These are phyloP conservation scores for Mortierella sp. DNA, from an alignment of 371 early-diverging fungal species.

Conservation along the genomic window DNA sequence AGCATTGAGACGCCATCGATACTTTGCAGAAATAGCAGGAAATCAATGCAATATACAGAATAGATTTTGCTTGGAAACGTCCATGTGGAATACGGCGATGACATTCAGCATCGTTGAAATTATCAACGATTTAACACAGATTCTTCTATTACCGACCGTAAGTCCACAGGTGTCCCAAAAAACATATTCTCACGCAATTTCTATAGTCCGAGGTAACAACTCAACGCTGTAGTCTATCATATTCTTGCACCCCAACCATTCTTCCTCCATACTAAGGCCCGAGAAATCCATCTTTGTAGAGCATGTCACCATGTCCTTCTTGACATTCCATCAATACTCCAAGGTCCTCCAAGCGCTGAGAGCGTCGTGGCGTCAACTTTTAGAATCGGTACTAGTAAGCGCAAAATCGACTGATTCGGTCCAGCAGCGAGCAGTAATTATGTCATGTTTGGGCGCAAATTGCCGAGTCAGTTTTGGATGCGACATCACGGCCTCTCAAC, in stretches of 20 bases:
- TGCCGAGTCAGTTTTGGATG: background rate
- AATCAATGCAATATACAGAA: background rate
- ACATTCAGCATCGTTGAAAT: slow-evolving; percentile 3
- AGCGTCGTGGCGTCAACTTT: slow-evolving; percentile 9
- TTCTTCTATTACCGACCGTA: background rate
- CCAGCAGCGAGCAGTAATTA: background rate
- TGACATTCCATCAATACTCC: slow-evolving; percentile 15
- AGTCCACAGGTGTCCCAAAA: background rate
- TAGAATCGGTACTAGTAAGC: background rate
- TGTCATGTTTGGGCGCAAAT: background rate
- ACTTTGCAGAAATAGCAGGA: slow-evolving; percentile 17
- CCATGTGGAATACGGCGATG: slow-evolving; percentile 18
- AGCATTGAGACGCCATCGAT: slow-evolving; percentile 4
- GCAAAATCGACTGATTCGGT: background rate
- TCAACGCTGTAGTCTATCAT: too few species aligned
- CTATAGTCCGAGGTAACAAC: slow-evolving; percentile 6
- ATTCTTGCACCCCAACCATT: too few species aligned
- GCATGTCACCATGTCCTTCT: background rate
- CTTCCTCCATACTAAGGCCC: background rate
- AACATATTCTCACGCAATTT: slow-evolving; percentile 2
- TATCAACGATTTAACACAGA: background rate
- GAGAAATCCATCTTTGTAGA: slow-evolving; percentile 4
- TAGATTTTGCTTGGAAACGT: slow-evolving; percentile 8
- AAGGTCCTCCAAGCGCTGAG: background rate
- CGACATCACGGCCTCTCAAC: background rate